Base-by-base conservation (phyloP, 225 moss, liverwort and hornwort species). In the Straminergon stramineum region DNA sequence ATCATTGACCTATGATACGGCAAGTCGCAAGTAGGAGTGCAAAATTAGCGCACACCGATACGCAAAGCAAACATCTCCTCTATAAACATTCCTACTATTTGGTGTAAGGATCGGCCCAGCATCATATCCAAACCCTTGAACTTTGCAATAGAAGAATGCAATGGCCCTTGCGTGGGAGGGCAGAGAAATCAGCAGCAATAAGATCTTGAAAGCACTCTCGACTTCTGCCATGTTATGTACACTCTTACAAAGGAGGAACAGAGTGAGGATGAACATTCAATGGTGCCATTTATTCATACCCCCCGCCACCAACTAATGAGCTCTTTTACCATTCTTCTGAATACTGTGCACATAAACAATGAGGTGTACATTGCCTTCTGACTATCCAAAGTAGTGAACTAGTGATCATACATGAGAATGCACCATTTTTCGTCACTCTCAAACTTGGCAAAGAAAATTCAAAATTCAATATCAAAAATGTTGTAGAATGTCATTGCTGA, bases 291-390 rank as follows among this genome's bases (percentile, higher is more conserved):
- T 48, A 11, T 81, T 81, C 82, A 64, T 14, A 82, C 28, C 32
- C 48, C 28, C 32, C 48, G 43, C 7, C 63, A 82, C 48, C 23
- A 64, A 45, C 64, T 64, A 32, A 34, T 34, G 48, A 48, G 13
- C 48, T 82, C 34, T 63, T 34, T 5, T 34, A 23, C 74, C 17
- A 35, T 43, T 45, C 34, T 15, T 85, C 17, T 45, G 27, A 27
- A 85, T 48, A 35, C 94, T 95, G 51, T 94, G 94, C 86, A 93
- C 69, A 32, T 92, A 75, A 95, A 92, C 68, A 96, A 88, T 69
- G 90, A 90, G 58, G 84, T 93, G 89, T 92, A 94, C 90, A 95
- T 93, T 79, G 82, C 67, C 43, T 63, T 91, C 85, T 88, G 89
- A 56, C 41, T 85, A 30, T 89, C 89, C n/a, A 90, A 34, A 86